A percentile compares a stretch with the other conserved stretches of the same genome.
Evolutionary conservation across 83 land plant species (phyloP).

Genomic region (Picea engelmannii): DNA sequence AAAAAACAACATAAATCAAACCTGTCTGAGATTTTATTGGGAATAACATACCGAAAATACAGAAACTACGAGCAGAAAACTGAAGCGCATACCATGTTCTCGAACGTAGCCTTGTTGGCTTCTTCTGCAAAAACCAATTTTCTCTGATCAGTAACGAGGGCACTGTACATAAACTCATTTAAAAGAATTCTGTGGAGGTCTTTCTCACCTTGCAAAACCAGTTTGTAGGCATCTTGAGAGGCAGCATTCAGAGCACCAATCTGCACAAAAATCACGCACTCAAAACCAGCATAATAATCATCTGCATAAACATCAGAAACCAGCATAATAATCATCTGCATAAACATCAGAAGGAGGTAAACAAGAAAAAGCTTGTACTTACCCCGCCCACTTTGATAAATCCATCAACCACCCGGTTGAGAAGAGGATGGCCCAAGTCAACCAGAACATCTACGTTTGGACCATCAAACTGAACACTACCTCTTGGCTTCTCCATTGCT

Average conservation of each 20-base stretch:
- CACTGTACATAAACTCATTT: not conserved
- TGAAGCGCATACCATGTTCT: conserved; percentile 28
- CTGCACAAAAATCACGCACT: not conserved
- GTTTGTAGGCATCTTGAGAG: conserved; percentile 36
- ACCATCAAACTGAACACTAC: not conserved
- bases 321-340: too few relatives aligned
- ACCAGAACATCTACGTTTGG: conserved; percentile 42
- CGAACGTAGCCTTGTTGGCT: conserved; percentile 38
- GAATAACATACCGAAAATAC: not conserved
- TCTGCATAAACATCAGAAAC: too few relatives aligned
- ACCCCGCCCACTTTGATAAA: conserved; percentile 62
- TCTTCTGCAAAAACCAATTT: conserved; percentile 33
- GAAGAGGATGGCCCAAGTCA: conserved; percentile 55
- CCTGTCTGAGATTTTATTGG: not conserved
- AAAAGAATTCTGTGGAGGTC: not conserved
- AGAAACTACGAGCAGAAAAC: not conserved
- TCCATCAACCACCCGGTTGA: conserved; percentile 54
- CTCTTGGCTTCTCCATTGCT: too few relatives aligned
- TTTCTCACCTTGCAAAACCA: conserved; percentile 8
- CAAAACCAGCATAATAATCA: too few relatives aligned
- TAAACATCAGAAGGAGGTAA: too few relatives aligned
- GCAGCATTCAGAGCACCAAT: conserved; percentile 53
- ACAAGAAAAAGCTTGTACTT: not conserved
- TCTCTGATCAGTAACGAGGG: not conserved
- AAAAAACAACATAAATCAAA: not conserved